Conservation (phyloP, 495 filamentous ascomycete species). For the Daldinia decipiens region DNA sequence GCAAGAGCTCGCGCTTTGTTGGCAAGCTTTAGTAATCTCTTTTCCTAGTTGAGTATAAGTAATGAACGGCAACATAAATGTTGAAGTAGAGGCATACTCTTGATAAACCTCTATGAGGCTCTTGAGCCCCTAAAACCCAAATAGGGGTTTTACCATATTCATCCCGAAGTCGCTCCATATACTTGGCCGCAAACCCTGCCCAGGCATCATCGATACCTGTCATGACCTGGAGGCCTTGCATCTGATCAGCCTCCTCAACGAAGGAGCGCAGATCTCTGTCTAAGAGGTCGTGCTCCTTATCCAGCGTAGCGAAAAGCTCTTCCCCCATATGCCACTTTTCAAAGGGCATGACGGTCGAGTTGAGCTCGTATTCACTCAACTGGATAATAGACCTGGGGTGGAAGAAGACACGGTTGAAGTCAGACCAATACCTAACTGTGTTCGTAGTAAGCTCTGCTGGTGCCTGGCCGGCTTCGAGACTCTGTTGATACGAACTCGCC, state of each 20-base stretch:
- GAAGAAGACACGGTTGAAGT: constrained; percentile 90
- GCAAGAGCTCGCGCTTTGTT: constrained; percentile 77
- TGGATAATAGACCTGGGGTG: constrained; percentile 91
- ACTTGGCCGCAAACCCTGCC: constrained; percentile 85
- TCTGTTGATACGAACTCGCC: constrained; percentile 77
- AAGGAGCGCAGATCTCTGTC: constrained; percentile 89
- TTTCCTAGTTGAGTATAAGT: constrained; percentile 59
- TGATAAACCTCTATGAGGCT: constrained; percentile 61
- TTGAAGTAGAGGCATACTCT: constrained; percentile 58
- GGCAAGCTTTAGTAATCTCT: constrained; percentile 60
- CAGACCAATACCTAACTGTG: constrained; percentile 92
- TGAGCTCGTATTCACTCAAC: constrained; percentile 86
- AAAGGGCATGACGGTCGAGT: constrained; percentile 80
- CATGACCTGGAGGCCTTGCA: constrained; percentile 89
- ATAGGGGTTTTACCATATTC: constrained; percentile 88
- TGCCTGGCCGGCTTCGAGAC: constrained; percentile 73
- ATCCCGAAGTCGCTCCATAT: constrained; percentile 83
- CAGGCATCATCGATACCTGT: constrained; percentile 87
- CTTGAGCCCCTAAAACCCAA: constrained; percentile 87
- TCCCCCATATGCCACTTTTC: constrained; percentile 82
- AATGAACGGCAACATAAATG: constrained; percentile 3
- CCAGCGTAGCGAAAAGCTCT: constrained; percentile 82
- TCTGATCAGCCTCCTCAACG: constrained; percentile 89
- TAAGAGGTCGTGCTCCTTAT: constrained; percentile 86
- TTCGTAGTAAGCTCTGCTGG: constrained; percentile 71